These are phyloP conservation scores for Friedmanniomyces simplex DNA, from an alignment of 495 filamentous ascomycete genomes.

Conservation along the genomic window DNA sequence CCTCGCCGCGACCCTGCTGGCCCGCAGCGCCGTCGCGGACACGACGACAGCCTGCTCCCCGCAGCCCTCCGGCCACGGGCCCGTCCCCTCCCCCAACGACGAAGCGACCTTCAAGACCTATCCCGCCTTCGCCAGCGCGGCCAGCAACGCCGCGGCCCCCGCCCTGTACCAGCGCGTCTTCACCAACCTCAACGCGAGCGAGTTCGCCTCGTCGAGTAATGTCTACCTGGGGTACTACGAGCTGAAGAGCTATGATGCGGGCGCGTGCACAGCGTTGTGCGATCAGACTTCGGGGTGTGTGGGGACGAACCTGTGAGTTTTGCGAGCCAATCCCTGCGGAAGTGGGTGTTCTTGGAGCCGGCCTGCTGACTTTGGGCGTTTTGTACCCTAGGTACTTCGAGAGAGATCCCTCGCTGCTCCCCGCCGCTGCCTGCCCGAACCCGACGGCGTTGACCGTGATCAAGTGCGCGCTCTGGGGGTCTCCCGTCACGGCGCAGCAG, in stretches of 20 bases:
- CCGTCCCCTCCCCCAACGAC: conserved; percentile 13
- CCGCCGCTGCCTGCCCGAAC: conserved; percentile 15
- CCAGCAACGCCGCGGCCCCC: conserved; percentile 28
- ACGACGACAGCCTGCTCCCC: not conserved
- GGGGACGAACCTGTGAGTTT: conserved; percentile 18
- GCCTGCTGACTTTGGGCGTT: not conserved
- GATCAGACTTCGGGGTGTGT: conserved; percentile 11
- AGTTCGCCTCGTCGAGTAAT: not conserved
- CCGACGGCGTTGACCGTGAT: conserved; percentile 12
- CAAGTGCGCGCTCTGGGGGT: conserved; percentile 21
- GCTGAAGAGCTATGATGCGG: conserved; percentile 15
- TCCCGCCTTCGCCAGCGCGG: conserved; percentile 6
- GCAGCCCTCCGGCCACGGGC: conserved; percentile 2
- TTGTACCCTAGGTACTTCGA: conserved; percentile 13
- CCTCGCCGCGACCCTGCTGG: not conserved
- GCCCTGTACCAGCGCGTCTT: conserved; percentile 31
- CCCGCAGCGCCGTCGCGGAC: not conserved
- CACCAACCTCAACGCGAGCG: conserved; percentile 11
- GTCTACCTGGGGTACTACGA: conserved; percentile 19
- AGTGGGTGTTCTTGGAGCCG: too few relatives aligned
- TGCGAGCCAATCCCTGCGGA: too few relatives aligned
- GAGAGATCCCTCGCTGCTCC: conserved; percentile 13
- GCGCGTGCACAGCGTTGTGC: conserved; percentile 15
- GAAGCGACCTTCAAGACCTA: conserved; percentile 9
- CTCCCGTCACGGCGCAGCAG: conserved; percentile 1